These are phyloP conservation scores for Diaporthe citrichinensis DNA, from an alignment of 2,329 filamentous ascomycete species.

Conservation along the genomic window DNA sequence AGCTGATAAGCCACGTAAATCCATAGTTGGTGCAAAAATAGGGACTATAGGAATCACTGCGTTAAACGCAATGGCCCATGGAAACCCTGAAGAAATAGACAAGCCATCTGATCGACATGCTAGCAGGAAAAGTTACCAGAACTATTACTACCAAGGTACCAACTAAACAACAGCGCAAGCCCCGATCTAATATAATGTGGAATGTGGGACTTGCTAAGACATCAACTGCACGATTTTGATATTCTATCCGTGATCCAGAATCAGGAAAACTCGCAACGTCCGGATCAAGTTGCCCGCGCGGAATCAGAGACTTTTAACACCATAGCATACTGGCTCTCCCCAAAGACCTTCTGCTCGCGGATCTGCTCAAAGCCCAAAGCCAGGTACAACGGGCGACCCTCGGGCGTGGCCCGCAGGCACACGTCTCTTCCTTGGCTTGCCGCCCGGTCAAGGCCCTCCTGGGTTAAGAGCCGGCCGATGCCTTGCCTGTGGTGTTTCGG, in stretches of 20 bases:
- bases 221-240: background rate
- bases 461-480: slow-evolving; percentile 45
- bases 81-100: background rate
- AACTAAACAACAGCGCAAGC: background rate
- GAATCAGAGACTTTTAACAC: background rate
- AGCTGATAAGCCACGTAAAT: background rate
- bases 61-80: background rate
- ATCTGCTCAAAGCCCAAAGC: slow-evolving; percentile 44
- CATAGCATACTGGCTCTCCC: slow-evolving; percentile 27
- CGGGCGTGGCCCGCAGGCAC: slow-evolving; percentile 44
- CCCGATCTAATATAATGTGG: background rate
- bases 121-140: background rate
- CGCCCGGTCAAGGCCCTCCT: slow-evolving; percentile 45
- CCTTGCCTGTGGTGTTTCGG: slow-evolving; percentile 47
- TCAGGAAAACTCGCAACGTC: background rate
- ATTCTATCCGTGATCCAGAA: background rate
- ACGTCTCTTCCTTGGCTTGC: slow-evolving; percentile 41
- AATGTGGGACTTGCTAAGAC: too few species aligned
- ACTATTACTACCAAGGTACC: background rate
- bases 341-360: slow-evolving; percentile 25
- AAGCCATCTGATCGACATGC: background rate
- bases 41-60: background rate
- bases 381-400: slow-evolving; percentile 45
- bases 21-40: slow-evolving; percentile 30
- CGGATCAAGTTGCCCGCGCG: background rate